phyloP scores from a whole-genome alignment of 2,329 filamentous ascomycete species.

The Fusarium gaditjirri region DNA sequence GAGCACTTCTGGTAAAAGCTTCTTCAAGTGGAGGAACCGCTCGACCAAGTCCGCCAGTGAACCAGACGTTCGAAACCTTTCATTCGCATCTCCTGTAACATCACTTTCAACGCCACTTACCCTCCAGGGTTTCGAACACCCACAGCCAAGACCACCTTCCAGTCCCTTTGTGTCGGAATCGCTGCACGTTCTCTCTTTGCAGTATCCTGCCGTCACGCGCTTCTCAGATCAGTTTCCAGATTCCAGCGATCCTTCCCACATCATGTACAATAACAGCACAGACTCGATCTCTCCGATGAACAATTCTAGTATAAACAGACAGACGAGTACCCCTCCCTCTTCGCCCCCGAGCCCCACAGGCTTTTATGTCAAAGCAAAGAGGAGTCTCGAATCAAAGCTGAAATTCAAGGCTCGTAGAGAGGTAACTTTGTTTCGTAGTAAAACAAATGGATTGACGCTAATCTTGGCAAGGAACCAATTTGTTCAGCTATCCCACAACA shows the following conservation, averaged over 20 bases:
- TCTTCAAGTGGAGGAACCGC: constrained; percentile 56
- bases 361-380: constrained; percentile 39
- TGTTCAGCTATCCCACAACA: constrained; percentile 33
- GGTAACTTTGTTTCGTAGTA: not conserved
- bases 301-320: not conserved
- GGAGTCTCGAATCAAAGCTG: constrained; percentile 40
- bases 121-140: constrained; percentile 22
- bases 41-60: constrained; percentile 53
- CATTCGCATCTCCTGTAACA: constrained; percentile 41
- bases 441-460: not conserved
- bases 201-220: constrained; percentile 45
- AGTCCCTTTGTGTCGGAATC: constrained; percentile 61
- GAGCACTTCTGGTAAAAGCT: constrained; percentile 49
- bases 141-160: constrained; percentile 30
- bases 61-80: constrained; percentile 37
- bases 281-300: constrained; percentile 22
- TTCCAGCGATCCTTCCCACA: constrained; percentile 7
- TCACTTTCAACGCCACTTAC: constrained; percentile 29
- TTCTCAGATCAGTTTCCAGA: constrained; percentile 19
- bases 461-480: constrained; percentile 11
- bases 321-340: not conserved
- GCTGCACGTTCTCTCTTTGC: constrained; percentile 60
- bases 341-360: not conserved
- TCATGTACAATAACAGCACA: not conserved
- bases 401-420: constrained; percentile 24